Evolutionary conservation across 2,329 filamentous ascomycete species (phyloP).

Genomic region (Paracamarosporium sp.): DNA sequence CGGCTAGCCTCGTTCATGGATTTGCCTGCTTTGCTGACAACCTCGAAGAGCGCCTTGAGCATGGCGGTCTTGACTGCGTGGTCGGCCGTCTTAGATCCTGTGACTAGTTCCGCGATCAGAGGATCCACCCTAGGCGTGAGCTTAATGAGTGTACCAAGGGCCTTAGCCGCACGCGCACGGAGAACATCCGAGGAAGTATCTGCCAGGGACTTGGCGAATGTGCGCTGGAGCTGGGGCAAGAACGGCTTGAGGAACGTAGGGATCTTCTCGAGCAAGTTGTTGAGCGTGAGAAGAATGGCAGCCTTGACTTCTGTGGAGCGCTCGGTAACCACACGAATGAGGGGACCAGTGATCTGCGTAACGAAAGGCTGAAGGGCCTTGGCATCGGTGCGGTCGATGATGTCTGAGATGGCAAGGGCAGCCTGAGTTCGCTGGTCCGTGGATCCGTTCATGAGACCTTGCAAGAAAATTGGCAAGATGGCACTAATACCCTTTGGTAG

Average conservation of each 20-base stretch:
- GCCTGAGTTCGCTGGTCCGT: conserved; percentile 90
- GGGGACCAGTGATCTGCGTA: conserved; percentile 94
- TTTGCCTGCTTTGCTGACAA: conserved; percentile 89
- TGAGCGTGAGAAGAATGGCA: conserved; percentile 90
- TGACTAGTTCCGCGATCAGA: conserved; percentile 87
- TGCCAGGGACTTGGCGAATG: conserved; percentile 93
- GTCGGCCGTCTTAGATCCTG: conserved; percentile 92
- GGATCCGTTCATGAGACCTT: conserved; percentile 96
- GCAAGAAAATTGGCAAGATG: conserved; percentile 93
- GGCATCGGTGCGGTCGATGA: conserved; percentile 89
- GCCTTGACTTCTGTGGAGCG: conserved; percentile 95
- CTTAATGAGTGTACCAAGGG: conserved; percentile 92
- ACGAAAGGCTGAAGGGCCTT: conserved; percentile 92
- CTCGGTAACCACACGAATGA: conserved; percentile 97
- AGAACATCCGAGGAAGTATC: conserved; percentile 91
- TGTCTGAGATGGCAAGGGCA: conserved; percentile 91
- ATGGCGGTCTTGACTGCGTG: conserved; percentile 90
- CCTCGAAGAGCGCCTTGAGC: conserved; percentile 95
- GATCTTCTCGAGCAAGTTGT: conserved; percentile 96
- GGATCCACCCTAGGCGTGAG: conserved; percentile 95
- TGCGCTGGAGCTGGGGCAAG: conserved; percentile 93
- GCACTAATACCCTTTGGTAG: conserved; percentile 97
- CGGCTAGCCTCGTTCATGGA: conserved; percentile 95
- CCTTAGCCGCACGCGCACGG: conserved; percentile 87
- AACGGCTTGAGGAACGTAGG: conserved; percentile 95